phyloP scores from a whole-genome alignment of 495 filamentous ascomycete species.

The Aspergillus asperescens region DNA sequence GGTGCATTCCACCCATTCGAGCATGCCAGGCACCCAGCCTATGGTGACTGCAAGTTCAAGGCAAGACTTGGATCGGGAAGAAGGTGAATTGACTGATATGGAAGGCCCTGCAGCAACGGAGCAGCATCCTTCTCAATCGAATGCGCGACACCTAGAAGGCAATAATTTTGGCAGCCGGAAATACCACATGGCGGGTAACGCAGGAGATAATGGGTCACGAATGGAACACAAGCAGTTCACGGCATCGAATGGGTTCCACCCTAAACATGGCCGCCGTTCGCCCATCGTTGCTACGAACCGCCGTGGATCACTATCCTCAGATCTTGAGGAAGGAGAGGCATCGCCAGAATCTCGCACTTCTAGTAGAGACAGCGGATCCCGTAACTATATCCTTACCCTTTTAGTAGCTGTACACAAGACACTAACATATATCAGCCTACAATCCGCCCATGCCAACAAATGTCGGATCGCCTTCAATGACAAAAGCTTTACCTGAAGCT shows the following conservation, averaged over 20 bases:
- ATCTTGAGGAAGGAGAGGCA: conserved; percentile 29
- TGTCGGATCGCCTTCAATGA: conserved; percentile 13
- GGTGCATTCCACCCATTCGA: not conserved
- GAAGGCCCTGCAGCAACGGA: conserved; percentile 41
- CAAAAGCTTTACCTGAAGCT: not conserved
- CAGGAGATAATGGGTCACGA: not conserved
- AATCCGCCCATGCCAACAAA: conserved; percentile 36
- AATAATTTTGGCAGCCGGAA: not conserved
- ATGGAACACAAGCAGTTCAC: not conserved
- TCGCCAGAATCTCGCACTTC: conserved; percentile 23
- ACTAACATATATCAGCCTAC: conserved; percentile 34
- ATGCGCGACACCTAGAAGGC: not conserved
- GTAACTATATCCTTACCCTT: conserved; percentile 21
- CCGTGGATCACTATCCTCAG: conserved; percentile 3
- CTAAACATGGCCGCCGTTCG: not conserved
- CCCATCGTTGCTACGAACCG: not conserved
- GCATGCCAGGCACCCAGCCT: conserved; percentile 3
- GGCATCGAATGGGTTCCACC: not conserved
- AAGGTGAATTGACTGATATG: conserved; percentile 69
- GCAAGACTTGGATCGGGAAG: conserved; percentile 47
- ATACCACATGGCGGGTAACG: not conserved
- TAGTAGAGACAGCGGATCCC: conserved; percentile 33
- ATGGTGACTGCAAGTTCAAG: conserved; percentile 2
- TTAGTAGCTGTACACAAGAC: not conserved
- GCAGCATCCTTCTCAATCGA: not conserved